phyloP scores from a whole-genome alignment of 805 yeast species.

The Pichia pseudocactophila region DNA sequence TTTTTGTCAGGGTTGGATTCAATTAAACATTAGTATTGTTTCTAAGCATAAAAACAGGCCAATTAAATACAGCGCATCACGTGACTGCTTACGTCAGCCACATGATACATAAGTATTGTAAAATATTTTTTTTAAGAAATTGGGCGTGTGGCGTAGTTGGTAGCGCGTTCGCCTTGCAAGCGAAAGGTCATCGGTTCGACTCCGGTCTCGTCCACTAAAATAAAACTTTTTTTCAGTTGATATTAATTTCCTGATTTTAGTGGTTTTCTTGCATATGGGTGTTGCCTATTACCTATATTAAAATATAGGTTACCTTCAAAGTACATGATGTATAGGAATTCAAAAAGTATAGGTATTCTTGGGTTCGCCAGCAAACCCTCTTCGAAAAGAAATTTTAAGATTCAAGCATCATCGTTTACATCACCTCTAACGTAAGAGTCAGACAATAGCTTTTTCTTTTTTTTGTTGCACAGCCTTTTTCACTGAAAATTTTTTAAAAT shows the following conservation, averaged over 20 bases:
- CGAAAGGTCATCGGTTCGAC: slow-evolving; percentile 76
- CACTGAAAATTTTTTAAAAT: neutral
- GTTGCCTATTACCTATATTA: no score
- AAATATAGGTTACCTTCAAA: no score
- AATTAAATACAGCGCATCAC: no score
- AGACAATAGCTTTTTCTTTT: neutral
- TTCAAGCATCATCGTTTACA: neutral
- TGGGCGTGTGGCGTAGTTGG: slow-evolving; percentile 80
- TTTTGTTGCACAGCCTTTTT: neutral
- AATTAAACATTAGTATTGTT: no score
- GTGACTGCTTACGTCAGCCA: no score
- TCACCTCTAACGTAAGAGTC: neutral
- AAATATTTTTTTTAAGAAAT: neutral
- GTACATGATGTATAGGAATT: no score
- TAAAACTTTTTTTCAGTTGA: slow-evolving; percentile 20
- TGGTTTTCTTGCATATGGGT: neutral
- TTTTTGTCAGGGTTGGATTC: no score
- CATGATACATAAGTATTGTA: no score
- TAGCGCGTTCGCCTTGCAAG: slow-evolving; percentile 79
- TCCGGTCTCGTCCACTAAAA: slow-evolving; percentile 62
- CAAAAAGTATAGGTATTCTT: no score
- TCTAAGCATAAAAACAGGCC: no score
- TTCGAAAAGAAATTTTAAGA: neutral
- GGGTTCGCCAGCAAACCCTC: neutral
- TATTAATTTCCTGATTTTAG: neutral